Conservation (phyloP, 257 asterid species). For the Solanum medicagineum region DNA sequence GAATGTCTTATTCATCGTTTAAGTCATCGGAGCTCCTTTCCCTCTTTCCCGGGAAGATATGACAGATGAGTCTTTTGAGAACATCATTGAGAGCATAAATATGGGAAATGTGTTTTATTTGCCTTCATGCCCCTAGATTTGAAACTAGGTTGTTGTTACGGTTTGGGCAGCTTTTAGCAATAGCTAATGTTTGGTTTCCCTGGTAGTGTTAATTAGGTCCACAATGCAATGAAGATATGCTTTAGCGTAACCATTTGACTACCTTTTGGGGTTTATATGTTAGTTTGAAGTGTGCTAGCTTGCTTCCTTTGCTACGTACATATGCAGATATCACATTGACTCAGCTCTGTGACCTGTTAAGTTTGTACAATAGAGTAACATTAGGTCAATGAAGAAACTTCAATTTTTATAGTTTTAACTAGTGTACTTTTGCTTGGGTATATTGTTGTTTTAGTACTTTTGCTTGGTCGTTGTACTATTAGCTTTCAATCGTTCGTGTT, state of each 20-base stretch:
- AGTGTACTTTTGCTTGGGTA: neutral
- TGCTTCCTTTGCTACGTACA: neutral
- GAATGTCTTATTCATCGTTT: too few relatives aligned
- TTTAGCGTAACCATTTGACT: neutral
- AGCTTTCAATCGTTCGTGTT: neutral
- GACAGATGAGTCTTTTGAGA: too few relatives aligned
- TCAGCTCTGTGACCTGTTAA: neutral
- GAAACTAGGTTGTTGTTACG: neutral
- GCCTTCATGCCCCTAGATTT: too few relatives aligned
- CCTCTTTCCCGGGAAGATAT: too few relatives aligned
- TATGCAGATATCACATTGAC: neutral
- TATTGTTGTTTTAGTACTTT: neutral
- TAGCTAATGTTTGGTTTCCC: neutral
- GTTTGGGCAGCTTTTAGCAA: neutral
- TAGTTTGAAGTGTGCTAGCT: neutral
- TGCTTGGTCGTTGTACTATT: neutral
- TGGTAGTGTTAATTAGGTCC: neutral
- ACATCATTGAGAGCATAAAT: too few relatives aligned
- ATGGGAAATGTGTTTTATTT: too few relatives aligned
- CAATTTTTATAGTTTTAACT: neutral
- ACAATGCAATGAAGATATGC: neutral
- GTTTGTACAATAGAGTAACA: neutral
- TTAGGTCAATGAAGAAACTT: neutral
- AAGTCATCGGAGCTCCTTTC: too few relatives aligned
- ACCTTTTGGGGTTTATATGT: neutral